Conservation (phyloP, 768 basidiomycete species). For the Tricholoma matsutake region DNA sequence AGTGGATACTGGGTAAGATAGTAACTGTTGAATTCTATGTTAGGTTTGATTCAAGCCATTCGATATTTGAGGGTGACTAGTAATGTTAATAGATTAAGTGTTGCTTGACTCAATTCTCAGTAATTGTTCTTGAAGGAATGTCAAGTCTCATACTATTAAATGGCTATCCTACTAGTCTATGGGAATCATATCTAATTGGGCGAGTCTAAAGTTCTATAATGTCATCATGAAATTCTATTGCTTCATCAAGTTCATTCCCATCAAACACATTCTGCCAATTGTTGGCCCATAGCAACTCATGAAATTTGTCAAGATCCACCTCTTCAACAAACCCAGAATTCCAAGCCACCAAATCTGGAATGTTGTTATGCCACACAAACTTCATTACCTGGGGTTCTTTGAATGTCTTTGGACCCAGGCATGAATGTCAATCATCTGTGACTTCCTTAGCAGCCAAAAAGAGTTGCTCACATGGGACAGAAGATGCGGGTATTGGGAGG, state of each 20-base stretch:
- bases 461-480: constrained; percentile 20
- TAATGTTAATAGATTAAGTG: background rate
- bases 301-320: constrained; percentile 6
- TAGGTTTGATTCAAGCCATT: background rate
- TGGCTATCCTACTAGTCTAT: constrained; percentile 1
- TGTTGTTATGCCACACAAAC: constrained; percentile 8
- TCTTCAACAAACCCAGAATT: constrained; percentile 8
- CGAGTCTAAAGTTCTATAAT: background rate
- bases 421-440: constrained; percentile 1
- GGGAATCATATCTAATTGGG: background rate
- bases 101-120: background rate
- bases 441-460: constrained; percentile 10
- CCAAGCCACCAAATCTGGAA: constrained; percentile 47
- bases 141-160: background rate
- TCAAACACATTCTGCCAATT: background rate
- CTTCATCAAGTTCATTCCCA: background rate
- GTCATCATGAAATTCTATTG: background rate
- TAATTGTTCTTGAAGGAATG: background rate
- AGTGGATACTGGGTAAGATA: background rate
- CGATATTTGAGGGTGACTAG: background rate
- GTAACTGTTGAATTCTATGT: background rate
- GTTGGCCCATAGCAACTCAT: background rate
- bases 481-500: constrained; percentile 17
- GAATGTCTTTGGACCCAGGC: constrained; percentile 6
- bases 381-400: constrained; percentile 11